phyloP scores from a whole-genome alignment of 2,329 filamentous ascomycete genomes.

The Lizonia empirigonia region DNA sequence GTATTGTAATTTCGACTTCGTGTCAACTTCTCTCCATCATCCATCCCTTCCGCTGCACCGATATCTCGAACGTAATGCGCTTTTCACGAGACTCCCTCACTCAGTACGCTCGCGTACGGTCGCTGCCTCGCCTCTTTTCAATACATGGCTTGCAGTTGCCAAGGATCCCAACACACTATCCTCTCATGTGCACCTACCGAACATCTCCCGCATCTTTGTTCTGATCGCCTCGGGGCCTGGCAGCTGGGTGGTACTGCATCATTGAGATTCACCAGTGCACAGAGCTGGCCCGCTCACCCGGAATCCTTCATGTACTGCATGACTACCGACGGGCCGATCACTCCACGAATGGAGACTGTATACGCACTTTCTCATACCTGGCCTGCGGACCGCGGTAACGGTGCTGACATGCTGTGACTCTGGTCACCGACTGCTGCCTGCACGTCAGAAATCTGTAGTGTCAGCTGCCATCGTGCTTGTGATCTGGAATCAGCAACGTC shows the following conservation, averaged over 20 bases:
- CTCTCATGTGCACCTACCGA: not conserved
- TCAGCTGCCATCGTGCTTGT: not conserved
- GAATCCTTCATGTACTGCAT: not conserved
- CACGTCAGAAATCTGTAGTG: not conserved
- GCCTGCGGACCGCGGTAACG: not conserved
- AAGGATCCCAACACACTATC: not conserved
- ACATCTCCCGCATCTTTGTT: not conserved
- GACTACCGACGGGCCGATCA: not conserved
- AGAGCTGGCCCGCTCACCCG: constrained; percentile 1
- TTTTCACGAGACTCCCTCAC: not conserved
- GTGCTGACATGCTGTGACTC: not conserved
- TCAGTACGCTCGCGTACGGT: not conserved
- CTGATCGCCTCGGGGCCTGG: not conserved
- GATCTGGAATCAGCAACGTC: not conserved
- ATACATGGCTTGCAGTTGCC: constrained; percentile 15
- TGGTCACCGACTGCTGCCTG: not conserved
- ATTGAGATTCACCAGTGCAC: not conserved
- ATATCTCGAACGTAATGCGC: not conserved
- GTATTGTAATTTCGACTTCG: not conserved
- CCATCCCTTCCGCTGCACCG: not conserved
- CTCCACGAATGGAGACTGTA: too few relatives aligned
- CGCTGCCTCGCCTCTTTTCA: constrained; percentile 7
- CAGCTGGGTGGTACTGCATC: not conserved
- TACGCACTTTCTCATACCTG: not conserved
- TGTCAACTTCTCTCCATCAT: not conserved